Conservation (phyloP, 768 basidiomycete genomes). For the Russula vinacea region DNA sequence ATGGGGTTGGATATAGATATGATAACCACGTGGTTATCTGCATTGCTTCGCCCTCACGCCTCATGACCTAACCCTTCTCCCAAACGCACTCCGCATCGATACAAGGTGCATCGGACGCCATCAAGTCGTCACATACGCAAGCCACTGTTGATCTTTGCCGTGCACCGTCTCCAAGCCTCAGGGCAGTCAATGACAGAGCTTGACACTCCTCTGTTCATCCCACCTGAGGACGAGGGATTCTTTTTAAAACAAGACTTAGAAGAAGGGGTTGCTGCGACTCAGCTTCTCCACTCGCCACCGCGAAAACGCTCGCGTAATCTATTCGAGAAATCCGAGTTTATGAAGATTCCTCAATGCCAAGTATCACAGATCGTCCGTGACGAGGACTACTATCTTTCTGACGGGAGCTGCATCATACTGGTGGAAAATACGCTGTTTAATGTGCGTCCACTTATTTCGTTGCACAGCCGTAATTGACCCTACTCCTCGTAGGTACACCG, state of each 20-base stretch:
- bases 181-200: slow-evolving; percentile 24
- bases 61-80: background rate
- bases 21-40: slow-evolving; percentile 19
- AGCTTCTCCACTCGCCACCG: slow-evolving; percentile 27
- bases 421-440: slow-evolving; percentile 29
- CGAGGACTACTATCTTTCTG: slow-evolving; percentile 28
- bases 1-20: background rate
- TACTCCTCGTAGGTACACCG: slow-evolving; percentile 25
- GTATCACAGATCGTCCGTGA: slow-evolving; percentile 21
- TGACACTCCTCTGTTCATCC: slow-evolving; percentile 29
- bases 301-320: slow-evolving; percentile 26
- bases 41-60: too few species aligned
- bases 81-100: background rate
- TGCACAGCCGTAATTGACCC: background rate
- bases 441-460: slow-evolving; percentile 8
- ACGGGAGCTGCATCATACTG: slow-evolving; percentile 30
- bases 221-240: slow-evolving; percentile 24
- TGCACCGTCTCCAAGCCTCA: slow-evolving; percentile 1
- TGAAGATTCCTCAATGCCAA: slow-evolving; percentile 7
- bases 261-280: slow-evolving; percentile 22
- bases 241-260: slow-evolving; percentile 4
- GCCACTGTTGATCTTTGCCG: background rate
- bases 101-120: background rate
- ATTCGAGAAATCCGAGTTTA: slow-evolving; percentile 12
- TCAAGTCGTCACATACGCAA: background rate